Evolutionary conservation across 164 flowering plant species (phyloP).

Genomic region (Dillenia suffruticosa): DNA sequence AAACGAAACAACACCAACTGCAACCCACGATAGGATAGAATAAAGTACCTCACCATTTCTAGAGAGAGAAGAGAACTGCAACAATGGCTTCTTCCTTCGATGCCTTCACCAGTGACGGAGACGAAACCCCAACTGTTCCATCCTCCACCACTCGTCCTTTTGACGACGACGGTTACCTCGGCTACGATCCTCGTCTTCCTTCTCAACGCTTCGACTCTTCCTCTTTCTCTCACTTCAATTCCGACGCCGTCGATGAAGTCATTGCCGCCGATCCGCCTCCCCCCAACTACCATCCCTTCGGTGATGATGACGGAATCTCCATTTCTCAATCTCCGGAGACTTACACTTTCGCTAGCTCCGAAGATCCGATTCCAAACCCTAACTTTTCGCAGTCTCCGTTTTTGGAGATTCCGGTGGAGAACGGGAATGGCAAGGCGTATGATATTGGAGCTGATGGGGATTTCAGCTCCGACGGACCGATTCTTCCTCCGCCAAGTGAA

Average conservation of each 20-base stretch:
- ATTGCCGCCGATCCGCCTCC: constrained; percentile 15
- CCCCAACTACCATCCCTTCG: constrained; percentile 15
- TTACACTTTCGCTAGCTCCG: constrained; percentile 37
- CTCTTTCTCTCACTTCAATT: constrained; percentile 12
- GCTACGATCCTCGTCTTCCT: constrained; percentile 35
- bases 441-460: constrained; percentile 33
- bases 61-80: background rate
- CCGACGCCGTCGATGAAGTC: constrained; percentile 20
- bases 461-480: constrained; percentile 76
- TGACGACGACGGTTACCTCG: constrained; percentile 47
- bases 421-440: constrained; percentile 56
- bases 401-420: constrained; percentile 30
- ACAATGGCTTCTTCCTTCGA: constrained; percentile 43
- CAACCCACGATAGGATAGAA: too few species aligned
- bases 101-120: constrained; percentile 48
- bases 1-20: background rate
- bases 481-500: constrained; percentile 80
- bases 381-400: constrained; percentile 40
- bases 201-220: constrained; percentile 39
- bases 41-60: background rate
- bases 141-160: constrained; percentile 22
- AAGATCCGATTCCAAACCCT: constrained; percentile 11
- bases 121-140: constrained; percentile 20
- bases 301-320: constrained; percentile 40
- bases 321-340: constrained; percentile 54